Base-by-base conservation (phyloP, 176 grass and related monocot species). In the Zea luxurians region DNA sequence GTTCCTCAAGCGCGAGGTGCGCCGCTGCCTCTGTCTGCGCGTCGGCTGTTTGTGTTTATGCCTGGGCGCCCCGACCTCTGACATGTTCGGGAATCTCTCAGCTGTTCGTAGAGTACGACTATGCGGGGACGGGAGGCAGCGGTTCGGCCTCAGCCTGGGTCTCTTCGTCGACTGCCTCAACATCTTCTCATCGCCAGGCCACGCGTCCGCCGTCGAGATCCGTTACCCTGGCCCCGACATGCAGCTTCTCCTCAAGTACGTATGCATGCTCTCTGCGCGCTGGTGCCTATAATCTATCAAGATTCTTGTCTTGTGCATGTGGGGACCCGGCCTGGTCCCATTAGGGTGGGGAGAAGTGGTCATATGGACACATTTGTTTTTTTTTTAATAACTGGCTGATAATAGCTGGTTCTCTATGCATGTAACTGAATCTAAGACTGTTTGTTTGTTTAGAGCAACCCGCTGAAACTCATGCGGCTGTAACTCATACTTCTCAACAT, bases 1-100 rank as follows among this genome's bases (percentile, higher is more conserved):
- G 92, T 98, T 92, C 85, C 83, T 98, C 41, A 98, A 98, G 81
- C 90, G 92, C 61, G 90, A 98, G 92, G 92, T 98, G 60, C 46
- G 45, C 27, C 34, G 13, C 16, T 50, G 37, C 44, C 53, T 13
- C n/a, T 8, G 46, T 27, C 13, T 47, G 64, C 76, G 20, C 50
- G 64, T 36, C 10, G 57, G n/a, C 15, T 86, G 80, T 78, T 80
- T 66, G 78, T 50, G 17, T 55, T 62, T 75, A 70, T 86, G 67
- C 66, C 77, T 4, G 2, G 4, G 34, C 27, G 35, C 5, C 18
- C 49, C 6, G 12, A 9, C 6, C 4, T 2, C 37, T 73, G 34
- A 75, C 11, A 47, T 44, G 3, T 13, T 54, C 4, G 1, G n/a
- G 15, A 35, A 10, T 35, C 2, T 34, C 66, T 76, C 85, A 98